Base-by-base conservation (phyloP, 2,329 filamentous ascomycete species). In the Pyrenophora seminiperda region DNA sequence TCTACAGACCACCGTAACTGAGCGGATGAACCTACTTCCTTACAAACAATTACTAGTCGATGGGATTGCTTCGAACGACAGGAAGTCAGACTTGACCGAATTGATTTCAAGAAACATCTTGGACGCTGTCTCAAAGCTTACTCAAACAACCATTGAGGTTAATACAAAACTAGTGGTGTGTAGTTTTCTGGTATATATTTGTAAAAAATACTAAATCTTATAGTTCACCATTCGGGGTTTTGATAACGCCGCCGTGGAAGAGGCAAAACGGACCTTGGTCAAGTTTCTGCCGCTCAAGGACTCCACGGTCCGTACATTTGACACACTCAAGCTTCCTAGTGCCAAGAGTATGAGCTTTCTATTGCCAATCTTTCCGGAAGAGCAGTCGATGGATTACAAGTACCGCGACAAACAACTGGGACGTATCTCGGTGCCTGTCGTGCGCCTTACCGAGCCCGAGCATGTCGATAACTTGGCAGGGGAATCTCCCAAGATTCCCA, bases 221-320 rank as follows among this genome's bases (percentile, higher is more conserved):
- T 18, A 73, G 70, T 24, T 71, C 10, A 46, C 56, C 4, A 68
- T 74, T 9, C 59, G 63, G 24, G 71, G 60, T 0, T 39, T 68
- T n/a, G 46, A 63, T 29, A 54, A 59, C 24, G 41, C 31, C 9
- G 51, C 66, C 1, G 47, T 63, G 13, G 58, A 56, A 15, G 66
- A 72, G 39, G 71, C 71, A 24, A 56, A 62, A 41, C 64, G 68
- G 6, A 55, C 51, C 20, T 53, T 74, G 10, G 36, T 70, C 14
- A 60, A 50, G 22, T 49, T 73, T 19, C 46, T 74, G 10, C 66
- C 65, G 4, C 38, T 67, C 7, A 57, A 63, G 18, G 40, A 55
- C 10, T 13, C 38, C 13, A 43, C 39, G 13, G 36, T 14, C 7
- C 51, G 49, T 17, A 61, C 59, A 7, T 53, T 65, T 15, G 63